phyloP scores from a whole-genome alignment of 306 rosid genomes.

The Malus fusca region DNA sequence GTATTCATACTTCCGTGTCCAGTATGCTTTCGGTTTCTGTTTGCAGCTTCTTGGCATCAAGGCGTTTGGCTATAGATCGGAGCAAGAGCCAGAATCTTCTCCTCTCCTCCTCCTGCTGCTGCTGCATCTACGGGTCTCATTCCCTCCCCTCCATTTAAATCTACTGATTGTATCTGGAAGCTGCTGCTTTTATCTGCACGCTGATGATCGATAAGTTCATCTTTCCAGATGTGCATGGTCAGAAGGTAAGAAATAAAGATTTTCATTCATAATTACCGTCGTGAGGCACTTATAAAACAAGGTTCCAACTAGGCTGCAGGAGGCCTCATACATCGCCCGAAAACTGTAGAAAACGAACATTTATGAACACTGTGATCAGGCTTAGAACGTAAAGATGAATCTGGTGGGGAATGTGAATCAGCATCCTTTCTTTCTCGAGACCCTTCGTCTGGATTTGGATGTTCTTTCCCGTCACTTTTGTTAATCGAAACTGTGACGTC shows the following conservation, averaged over 20 bases:
- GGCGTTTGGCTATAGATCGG: background rate
- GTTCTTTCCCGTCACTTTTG: conserved; percentile 10
- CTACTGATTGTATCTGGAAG: background rate
- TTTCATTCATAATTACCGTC: background rate
- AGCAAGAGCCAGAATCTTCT: background rate
- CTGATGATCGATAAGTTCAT: background rate
- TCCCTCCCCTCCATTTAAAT: background rate
- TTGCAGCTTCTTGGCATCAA: background rate
- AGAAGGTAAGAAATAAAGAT: background rate
- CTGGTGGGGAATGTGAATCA: conserved; percentile 1
- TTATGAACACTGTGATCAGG: conserved; percentile 20
- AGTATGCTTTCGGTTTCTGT: background rate
- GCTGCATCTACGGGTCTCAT: background rate
- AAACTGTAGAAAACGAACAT: conserved; percentile 26
- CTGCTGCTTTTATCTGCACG: background rate
- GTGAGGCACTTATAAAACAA: too few species aligned
- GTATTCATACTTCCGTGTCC: background rate
- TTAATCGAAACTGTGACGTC: background rate
- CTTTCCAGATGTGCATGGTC: background rate
- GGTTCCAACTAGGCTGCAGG: conserved; percentile 4
- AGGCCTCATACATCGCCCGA: conserved; percentile 44
- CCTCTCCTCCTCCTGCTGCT: background rate
- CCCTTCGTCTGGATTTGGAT: background rate
- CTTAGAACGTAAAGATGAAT: conserved; percentile 15
- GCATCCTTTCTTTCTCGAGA: conserved; percentile 3